Evolutionary conservation across 257 asterid genomes (phyloP), one percentile per base, ranked within the genome.

Genomic region (Forsythia suspensa): DNA sequence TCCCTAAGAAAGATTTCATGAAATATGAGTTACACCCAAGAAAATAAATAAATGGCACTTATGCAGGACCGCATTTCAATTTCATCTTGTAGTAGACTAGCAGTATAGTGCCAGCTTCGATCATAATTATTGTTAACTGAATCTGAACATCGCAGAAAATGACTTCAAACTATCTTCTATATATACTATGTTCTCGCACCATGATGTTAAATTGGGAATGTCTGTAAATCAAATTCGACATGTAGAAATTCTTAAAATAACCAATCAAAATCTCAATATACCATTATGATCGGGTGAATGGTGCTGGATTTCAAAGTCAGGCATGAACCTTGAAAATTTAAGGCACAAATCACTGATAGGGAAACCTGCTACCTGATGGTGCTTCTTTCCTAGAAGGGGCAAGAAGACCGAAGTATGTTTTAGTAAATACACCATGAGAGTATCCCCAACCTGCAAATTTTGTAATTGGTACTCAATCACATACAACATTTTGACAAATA

Each of bases 341-440:
- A 21, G 18, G 86, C 88, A 70, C 77, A 87, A 71, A 72, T 82
- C 80, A 79, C 85, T 88, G 86, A 92, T 86, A 16, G 97, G 92
- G 71, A 74, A 82, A 68, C 99, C 99, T 73, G 92, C 77, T 76
- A 92, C 89, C 84, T 95, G 99, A 80, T 70, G 87, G 85, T 87
- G 79, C 80, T 88, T 90, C 76, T 76, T 88, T 75, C 73, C 80
- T 67, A 92, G 86, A 80, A 93, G 90, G 63, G 94, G 93, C 86
- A 91, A 81, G 82, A 95, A 95, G 73, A 95, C 69, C 38, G 89
- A 92, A 70, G 95, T 85, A 79, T 89, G 52, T 88, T 76, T 88
- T 79, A 95, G 85, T 79, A 92, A 80, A 84, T 91, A 85, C 71
- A 80, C 63, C 97, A 94, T 90, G 75, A 94, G 84, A 87, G 77